Percentiles rank a stretch among this genome's conserved stretches.
These are phyloP conservation scores for Eucalyptus sideroxylon DNA, from an alignment of 345 rosid species.

Conservation along the genomic window DNA sequence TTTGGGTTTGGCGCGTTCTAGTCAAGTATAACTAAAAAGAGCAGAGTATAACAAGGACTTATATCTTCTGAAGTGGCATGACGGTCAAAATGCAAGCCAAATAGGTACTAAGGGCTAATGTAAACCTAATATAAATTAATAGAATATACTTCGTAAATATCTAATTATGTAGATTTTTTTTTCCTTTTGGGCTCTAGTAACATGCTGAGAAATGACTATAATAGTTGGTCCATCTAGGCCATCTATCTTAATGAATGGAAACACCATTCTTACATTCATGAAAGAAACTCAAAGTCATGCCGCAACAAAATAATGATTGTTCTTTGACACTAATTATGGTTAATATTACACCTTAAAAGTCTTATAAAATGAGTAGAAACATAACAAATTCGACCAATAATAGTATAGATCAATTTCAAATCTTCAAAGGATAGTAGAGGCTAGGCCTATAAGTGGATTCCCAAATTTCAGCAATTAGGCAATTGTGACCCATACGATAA, in stretches of 20 bases:
- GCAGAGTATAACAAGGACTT: too few relatives aligned
- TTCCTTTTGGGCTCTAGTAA: not conserved
- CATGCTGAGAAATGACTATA: not conserved
- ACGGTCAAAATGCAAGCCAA: not conserved
- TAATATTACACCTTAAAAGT: too few relatives aligned
- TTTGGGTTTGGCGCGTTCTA: too few relatives aligned
- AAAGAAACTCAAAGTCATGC: too few relatives aligned
- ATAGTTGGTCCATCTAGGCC: not conserved
- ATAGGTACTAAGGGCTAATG: not conserved
- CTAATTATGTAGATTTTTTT: not conserved
- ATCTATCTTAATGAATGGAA: too few relatives aligned
- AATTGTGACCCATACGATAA: rapidly evolving
- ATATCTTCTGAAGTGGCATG: too few relatives aligned
- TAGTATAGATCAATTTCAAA: not conserved
- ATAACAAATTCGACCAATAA: not conserved
- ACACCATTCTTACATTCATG: not conserved
- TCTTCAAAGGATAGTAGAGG: not conserved
- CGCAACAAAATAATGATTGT: too few relatives aligned
- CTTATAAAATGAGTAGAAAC: not conserved
- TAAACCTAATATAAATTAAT: rapidly evolving
- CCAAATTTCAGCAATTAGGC: rapidly evolving
- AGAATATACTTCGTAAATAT: not conserved
- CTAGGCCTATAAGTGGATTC: not conserved
- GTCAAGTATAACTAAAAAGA: too few relatives aligned
- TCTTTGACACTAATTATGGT: too few relatives aligned